Percentiles rank a stretch among this genome's conserved stretches.
Evolutionary conservation across 2,329 filamentous ascomycete species (phyloP).

Genomic region (Raffaelea ambrosiae): DNA sequence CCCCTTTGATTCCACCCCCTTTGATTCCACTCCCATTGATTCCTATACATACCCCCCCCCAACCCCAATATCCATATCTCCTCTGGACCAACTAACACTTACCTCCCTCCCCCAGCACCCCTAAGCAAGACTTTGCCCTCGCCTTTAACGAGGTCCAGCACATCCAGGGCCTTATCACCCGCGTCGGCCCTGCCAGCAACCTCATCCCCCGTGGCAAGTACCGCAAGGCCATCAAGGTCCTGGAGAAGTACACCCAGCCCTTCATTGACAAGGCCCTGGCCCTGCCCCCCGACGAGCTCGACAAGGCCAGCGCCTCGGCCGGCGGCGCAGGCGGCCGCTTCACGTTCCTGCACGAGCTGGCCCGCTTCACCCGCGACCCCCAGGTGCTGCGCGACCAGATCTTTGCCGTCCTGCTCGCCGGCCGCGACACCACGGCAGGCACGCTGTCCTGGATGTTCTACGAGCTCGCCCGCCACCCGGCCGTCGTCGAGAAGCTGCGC

Average conservation of each 20-base stretch:
- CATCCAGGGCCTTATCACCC: conserved; percentile 59
- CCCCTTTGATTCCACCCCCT: not conserved
- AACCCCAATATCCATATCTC: too few species aligned
- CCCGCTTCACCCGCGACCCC: conserved; percentile 65
- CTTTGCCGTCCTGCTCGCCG: conserved; percentile 72
- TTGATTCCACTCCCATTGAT: not conserved
- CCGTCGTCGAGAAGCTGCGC: conserved; percentile 59
- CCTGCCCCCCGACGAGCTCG: conserved; percentile 62
- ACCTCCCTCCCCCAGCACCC: conserved; percentile 30
- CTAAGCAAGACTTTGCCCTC: conserved; percentile 61
- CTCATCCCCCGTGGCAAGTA: conserved; percentile 59
- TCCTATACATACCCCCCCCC: too few species aligned
- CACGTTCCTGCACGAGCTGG: conserved; percentile 81
- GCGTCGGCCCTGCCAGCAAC: conserved; percentile 53
- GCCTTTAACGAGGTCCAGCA: conserved; percentile 75
- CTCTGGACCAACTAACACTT: not conserved
- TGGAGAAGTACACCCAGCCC: conserved; percentile 68
- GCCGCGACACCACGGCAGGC: conserved; percentile 77
- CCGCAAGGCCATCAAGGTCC: conserved; percentile 52
- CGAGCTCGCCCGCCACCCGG: conserved; percentile 66
- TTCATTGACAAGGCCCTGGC: conserved; percentile 69
- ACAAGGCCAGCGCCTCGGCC: conserved; percentile 40
- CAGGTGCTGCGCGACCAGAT: conserved; percentile 76
- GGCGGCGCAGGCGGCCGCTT: conserved; percentile 31
- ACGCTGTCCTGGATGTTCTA: conserved; percentile 78